Conservation (phyloP, 2,329 filamentous ascomycete species). For the Bimuria novae-zelandiae region DNA sequence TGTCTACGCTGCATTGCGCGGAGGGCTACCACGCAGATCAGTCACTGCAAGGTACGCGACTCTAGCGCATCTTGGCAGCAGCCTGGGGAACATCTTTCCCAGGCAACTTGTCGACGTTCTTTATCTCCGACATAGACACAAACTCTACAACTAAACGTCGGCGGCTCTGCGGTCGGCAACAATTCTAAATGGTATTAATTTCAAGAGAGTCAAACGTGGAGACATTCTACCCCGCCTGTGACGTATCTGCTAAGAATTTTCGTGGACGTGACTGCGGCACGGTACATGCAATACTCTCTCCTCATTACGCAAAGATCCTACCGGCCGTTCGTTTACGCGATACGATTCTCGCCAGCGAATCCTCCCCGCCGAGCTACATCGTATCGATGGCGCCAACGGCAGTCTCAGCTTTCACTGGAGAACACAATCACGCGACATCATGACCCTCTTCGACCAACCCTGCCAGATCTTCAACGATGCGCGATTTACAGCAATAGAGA, state of each 20-base stretch:
- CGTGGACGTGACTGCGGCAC: conserved; percentile 4
- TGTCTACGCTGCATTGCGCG: too few species aligned
- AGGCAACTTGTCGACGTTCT: background rate
- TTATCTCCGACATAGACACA: background rate
- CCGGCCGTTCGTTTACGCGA: background rate
- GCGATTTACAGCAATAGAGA: background rate
- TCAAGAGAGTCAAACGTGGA: too few species aligned
- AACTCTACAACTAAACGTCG: too few species aligned
- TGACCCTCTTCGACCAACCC: too few species aligned
- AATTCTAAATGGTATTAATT: too few species aligned
- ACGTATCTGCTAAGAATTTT: too few species aligned
- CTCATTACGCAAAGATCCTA: too few species aligned
- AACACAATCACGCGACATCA: conserved; percentile 1
- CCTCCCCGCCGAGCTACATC: background rate
- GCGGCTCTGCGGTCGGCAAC: too few species aligned
- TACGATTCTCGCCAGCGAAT: background rate
- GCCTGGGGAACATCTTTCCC: too few species aligned
- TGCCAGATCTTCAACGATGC: background rate
- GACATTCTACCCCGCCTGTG: too few species aligned
- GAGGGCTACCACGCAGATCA: too few species aligned
- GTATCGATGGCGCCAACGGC: background rate
- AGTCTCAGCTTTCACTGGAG: background rate
- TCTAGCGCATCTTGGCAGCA: conserved; percentile 4
- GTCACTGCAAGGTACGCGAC: conserved; percentile 5
- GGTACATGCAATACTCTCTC: too few species aligned